Percentiles rank a stretch among this genome's conserved stretches.
These are phyloP conservation scores for Amoebophrya sp. DNA, from an alignment of 169 alveolate species.

Conservation along the genomic window DNA sequence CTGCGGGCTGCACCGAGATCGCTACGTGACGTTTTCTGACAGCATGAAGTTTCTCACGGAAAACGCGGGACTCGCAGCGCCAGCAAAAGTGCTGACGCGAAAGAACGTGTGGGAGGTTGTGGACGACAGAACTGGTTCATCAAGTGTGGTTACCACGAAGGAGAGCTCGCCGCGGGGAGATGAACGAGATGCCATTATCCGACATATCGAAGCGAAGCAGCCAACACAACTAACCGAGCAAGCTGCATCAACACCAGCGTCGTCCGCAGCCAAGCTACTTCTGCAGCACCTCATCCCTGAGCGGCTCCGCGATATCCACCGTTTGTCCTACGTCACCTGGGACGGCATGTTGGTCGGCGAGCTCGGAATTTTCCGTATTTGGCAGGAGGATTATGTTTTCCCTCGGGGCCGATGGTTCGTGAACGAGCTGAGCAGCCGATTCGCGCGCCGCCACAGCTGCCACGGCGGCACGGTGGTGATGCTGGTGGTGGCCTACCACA, in stretches of 20 bases:
- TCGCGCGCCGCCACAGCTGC: not conserved
- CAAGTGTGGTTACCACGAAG: no score
- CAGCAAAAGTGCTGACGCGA: not conserved
- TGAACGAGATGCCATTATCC: no score
- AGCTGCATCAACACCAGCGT: no score
- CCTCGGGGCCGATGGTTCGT: not conserved
- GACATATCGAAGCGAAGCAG: no score
- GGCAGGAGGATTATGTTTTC: not conserved
- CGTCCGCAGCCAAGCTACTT: no score
- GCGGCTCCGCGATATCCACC: not conserved
- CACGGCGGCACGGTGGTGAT: slow-evolving; percentile 24
- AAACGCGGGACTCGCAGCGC: not conserved
- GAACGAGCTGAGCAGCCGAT: not conserved
- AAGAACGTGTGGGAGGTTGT: not conserved
- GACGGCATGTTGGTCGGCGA: not conserved
- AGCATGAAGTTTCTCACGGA: not conserved
- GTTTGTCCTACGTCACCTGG: not conserved
- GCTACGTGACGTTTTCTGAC: not conserved
- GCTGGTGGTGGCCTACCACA: slow-evolving; percentile 17
- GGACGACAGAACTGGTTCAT: not conserved
- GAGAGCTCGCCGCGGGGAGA: no score
- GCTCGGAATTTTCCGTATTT: not conserved
- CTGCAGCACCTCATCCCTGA: no score
- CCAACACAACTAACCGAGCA: no score
- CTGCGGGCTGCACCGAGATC: not conserved